These are phyloP conservation scores for Nematocida ironsii DNA, from an alignment of 371 early-diverging fungal species.

Conservation along the genomic window DNA sequence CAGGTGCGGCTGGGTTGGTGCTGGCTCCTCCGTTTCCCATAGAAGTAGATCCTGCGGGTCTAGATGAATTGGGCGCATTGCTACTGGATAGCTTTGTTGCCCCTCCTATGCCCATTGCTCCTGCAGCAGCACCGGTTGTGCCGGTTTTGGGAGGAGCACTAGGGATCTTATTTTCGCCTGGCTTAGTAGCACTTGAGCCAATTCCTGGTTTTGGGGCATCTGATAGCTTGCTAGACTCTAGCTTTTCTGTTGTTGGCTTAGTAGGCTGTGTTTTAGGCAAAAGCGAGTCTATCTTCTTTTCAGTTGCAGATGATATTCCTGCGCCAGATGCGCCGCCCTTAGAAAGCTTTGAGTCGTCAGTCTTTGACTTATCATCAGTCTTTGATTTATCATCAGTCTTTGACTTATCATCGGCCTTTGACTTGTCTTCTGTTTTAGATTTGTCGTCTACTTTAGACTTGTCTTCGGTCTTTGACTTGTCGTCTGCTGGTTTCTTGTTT, in stretches of 20 bases:
- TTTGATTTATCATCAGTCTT: not conserved
- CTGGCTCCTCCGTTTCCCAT: constrained; percentile 3
- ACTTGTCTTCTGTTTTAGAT: not conserved
- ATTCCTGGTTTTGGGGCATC: not conserved
- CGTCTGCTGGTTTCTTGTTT: constrained; percentile 29
- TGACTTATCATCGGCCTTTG: constrained; percentile 6
- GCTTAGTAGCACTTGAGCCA: not conserved
- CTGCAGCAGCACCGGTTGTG: not conserved
- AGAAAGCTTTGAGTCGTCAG: not conserved
- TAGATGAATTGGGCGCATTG: not conserved
- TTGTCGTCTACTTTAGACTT: not conserved
- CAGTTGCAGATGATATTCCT: not conserved
- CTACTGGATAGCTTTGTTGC: constrained; percentile 27
- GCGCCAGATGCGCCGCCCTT: not conserved
- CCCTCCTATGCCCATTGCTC: not conserved
- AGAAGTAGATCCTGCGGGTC: not conserved
- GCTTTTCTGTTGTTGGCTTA: constrained; percentile 4
- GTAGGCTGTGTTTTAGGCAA: constrained; percentile 26
- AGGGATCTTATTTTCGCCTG: not conserved
- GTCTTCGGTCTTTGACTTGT: constrained; percentile 22
- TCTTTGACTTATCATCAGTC: not conserved
- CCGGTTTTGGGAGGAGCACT: constrained; percentile 19
- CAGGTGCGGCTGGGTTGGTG: not conserved
- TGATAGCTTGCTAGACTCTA: constrained; percentile 21
- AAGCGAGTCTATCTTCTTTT: constrained; percentile 14